These are phyloP conservation scores for Narthecium ossifragum DNA, from an alignment of 106 monocot genomes.

Conservation along the genomic window DNA sequence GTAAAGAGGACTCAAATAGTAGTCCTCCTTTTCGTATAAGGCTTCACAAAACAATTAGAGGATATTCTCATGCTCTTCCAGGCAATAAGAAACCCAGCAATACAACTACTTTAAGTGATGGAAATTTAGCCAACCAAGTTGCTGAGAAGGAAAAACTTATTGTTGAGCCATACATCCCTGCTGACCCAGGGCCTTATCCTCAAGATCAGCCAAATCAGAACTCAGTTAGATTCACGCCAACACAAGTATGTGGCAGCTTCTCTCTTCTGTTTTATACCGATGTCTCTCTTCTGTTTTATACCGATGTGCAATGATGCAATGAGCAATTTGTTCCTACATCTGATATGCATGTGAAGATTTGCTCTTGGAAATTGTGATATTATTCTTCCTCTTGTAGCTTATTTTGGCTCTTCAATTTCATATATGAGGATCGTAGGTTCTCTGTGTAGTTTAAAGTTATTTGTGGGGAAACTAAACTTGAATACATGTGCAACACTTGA, in stretches of 20 bases:
- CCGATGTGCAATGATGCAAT: too few species aligned
- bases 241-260: constrained; percentile 50
- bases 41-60: constrained; percentile 65
- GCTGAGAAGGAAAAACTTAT: constrained; percentile 51
- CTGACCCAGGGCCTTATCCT: constrained; percentile 97
- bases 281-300: too few species aligned
- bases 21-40: constrained; percentile 78
- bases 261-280: background rate
- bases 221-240: constrained; percentile 92
- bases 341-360: too few species aligned
- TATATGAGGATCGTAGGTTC: too few species aligned
- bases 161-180: constrained; percentile 83
- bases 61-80: constrained; percentile 62
- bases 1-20: constrained; percentile 48
- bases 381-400: too few species aligned
- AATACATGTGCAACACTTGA: too few species aligned
- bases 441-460: too few species aligned
- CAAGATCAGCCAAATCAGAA: constrained; percentile 97
- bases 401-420: too few species aligned
- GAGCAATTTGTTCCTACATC: too few species aligned
- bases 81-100: constrained; percentile 48
- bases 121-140: constrained; percentile 10
- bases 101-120: constrained; percentile 8
- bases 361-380: too few species aligned
- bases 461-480: too few species aligned